Evolutionary conservation across 1,139 yeast genomes (phyloP).

Genomic region (Komagataea norvegica): DNA sequence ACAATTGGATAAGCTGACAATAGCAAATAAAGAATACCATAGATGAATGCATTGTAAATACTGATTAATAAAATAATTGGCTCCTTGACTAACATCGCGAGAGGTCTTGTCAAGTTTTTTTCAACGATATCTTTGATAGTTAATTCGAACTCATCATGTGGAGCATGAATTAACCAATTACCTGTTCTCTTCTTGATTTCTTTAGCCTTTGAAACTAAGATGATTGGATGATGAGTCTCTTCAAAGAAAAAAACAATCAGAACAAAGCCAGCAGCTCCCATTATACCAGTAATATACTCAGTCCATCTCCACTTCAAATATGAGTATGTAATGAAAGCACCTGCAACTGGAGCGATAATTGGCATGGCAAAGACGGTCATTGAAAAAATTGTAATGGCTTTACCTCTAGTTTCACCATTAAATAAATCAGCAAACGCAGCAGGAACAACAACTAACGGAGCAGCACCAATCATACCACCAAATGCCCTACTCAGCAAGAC

Average conservation of each 20-base stretch:
- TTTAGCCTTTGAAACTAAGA: constrained; percentile 58
- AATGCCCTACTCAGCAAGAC: constrained; percentile 70
- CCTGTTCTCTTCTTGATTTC: constrained; percentile 53
- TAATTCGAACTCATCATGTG: constrained; percentile 69
- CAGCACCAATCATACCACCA: constrained; percentile 73
- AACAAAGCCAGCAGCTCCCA: constrained; percentile 46
- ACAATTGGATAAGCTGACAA: constrained; percentile 78
- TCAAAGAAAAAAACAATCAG: constrained; percentile 43
- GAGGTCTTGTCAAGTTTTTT: constrained; percentile 67
- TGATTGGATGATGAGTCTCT: constrained; percentile 60
- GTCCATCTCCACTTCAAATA: constrained; percentile 78
- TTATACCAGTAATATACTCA: constrained; percentile 59
- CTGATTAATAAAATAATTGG: constrained; percentile 69
- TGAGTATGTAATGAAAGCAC: constrained; percentile 53
- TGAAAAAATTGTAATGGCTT: constrained; percentile 61
- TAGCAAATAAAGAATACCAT: constrained; percentile 75
- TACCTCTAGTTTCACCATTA: constrained; percentile 58
- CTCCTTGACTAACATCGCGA: constrained; percentile 62
- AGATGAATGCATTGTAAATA: constrained; percentile 75
- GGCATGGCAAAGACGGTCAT: constrained; percentile 75
- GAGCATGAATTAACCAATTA: constrained; percentile 79
- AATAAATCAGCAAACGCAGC: constrained; percentile 80
- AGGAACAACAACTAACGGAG: constrained; percentile 79
- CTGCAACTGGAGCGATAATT: constrained; percentile 66
- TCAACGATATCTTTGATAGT: constrained; percentile 60